phyloP scores from a whole-genome alignment of 177 flowering plant species.

The Telopea speciosissima region DNA sequence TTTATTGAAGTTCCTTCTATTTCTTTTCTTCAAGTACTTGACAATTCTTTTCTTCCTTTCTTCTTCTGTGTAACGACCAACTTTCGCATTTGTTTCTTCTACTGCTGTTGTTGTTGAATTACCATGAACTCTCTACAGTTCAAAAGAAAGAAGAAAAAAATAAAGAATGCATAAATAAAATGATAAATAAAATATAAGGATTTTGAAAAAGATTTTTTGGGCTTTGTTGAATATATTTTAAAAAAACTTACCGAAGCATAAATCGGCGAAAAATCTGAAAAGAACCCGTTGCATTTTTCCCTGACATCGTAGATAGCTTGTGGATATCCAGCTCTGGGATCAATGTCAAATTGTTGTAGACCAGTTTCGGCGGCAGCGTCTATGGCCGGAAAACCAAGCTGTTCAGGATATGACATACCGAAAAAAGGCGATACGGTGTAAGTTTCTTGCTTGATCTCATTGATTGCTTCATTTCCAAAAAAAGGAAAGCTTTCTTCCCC shows the following conservation, averaged over 20 bases:
- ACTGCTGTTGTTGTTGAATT: constrained; percentile 11
- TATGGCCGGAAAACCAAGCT: constrained; percentile 3
- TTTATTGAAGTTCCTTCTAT: constrained; percentile 63
- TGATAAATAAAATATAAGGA: too few species aligned
- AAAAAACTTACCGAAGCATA: constrained; percentile 20
- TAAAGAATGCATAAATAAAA: too few species aligned
- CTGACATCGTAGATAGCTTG: neutral
- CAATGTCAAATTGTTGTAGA: neutral
- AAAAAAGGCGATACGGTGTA: constrained; percentile 11
- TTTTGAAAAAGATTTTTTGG: too few species aligned
- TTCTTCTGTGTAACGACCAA: constrained; percentile 44
- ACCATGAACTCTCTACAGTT: constrained; percentile 23
- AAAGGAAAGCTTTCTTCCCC: constrained; percentile 8
- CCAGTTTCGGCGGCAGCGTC: neutral
- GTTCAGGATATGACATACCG: constrained; percentile 6
- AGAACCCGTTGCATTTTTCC: constrained; percentile 13
- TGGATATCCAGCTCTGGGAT: constrained; percentile 6
- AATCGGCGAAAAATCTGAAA: constrained; percentile 13
- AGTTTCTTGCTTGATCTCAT: constrained; percentile 4
- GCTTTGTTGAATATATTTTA: too few species aligned
- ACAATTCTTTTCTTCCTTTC: constrained; percentile 57
- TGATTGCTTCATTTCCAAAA: neutral
- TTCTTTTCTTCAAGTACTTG: constrained; percentile 57
- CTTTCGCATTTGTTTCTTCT: constrained; percentile 30
- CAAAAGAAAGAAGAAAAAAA: too few species aligned